Percentiles rank a stretch among this genome's conserved stretches.
Evolutionary conservation across 1,284 basidiomycete genomes (phyloP).

Genomic region (Inonotus hispidus): DNA sequence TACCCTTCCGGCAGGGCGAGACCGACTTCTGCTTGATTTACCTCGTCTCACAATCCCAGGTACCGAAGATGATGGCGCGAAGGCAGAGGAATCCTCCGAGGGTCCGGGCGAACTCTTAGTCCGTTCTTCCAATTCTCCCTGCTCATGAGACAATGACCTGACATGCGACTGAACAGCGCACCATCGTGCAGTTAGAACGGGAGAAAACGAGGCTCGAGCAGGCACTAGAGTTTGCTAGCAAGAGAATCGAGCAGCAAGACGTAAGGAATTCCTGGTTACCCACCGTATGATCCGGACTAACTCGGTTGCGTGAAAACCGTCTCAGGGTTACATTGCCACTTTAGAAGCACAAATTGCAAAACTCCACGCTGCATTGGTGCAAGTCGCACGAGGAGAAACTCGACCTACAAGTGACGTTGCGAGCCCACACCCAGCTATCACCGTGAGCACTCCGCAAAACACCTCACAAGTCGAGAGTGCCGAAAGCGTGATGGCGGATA

Average conservation of each 20-base stretch:
- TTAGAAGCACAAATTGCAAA: neutral
- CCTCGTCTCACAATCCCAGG: neutral
- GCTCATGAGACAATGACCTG: neutral
- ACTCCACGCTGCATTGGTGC: neutral
- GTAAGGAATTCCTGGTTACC: neutral
- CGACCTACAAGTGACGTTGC: neutral
- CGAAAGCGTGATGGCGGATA: neutral
- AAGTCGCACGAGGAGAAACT: neutral
- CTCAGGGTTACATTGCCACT: neutral
- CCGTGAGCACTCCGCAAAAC: neutral
- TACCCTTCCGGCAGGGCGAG: neutral
- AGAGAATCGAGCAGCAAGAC: conserved; percentile 3
- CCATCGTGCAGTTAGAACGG: neutral
- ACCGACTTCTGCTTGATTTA: neutral
- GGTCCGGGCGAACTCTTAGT: neutral
- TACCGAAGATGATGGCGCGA: neutral
- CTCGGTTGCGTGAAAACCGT: neutral
- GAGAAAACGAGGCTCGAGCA: conserved; percentile 4
- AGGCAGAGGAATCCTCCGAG: neutral
- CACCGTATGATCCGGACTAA: neutral
- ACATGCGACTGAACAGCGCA: neutral
- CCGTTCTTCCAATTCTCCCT: neutral
- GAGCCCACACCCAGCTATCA: neutral
- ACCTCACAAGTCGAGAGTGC: neutral
- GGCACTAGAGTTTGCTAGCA: neutral